Base-by-base conservation (phyloP, 192 early-diverging fungal genomes). In the Linnemannia exigua region DNA sequence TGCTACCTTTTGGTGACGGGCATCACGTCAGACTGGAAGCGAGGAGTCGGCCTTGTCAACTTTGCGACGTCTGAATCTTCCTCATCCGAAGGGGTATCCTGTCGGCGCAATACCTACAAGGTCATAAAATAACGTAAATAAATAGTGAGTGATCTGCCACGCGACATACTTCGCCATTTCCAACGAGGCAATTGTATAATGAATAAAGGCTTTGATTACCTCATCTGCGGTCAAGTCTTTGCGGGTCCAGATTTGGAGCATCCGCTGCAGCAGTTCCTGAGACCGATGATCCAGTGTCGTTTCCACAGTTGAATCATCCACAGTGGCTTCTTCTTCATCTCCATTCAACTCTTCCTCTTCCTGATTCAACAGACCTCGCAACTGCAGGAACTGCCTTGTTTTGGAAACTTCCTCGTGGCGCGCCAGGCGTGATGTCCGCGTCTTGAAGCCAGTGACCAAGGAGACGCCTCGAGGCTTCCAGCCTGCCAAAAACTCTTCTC, bases 391-490 rank as follows among this genome's bases (percentile, higher is more conserved):
- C 63, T 93, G 92, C 44, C 87, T 80, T 0, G 87, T 89, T 22
- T 35, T 67, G 35, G 80, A 82, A 35, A 92, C 91, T 1, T 87
- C 83, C 61, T 90, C 89, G 51, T 86, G 72, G 19, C 46, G 76
- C n/a, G 63, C 52, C 25, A 92, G 75, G 20, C 70, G 78, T 2
- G 88, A 73, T 20, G 76, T 78, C 36, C 88, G 87, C 35, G 87
- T 72, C 50, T 80, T 83, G 61, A 80, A 94, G 50, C 92, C 93
- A 58, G 90, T 88, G 25, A 96, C 87, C 48, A 93, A 82, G 1
- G 90, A 92, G 6, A 96, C 89, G 33, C 95, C 93, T 11, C 94
- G 90, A 1, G 95, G 95, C 70, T 91, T 90, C 95, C 95, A 95
- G 1, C 77, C 80, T 7, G 85, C 88, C 70, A 96, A 85, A 35